Conservation (phyloP, 768 basidiomycete species). For the Lactifluus piperatus region DNA sequence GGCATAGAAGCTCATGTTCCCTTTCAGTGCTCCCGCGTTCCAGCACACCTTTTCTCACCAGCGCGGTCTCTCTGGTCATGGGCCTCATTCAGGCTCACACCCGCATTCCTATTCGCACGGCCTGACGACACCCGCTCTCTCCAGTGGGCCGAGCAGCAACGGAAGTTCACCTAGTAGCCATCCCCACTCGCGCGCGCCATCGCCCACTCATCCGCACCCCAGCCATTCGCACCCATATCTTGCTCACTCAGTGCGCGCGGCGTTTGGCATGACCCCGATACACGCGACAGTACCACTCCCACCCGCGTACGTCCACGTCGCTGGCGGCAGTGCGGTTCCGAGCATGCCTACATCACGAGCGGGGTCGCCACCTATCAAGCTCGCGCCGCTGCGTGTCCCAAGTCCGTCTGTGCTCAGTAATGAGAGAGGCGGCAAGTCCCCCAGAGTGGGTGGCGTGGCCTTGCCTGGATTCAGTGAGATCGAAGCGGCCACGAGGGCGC, state of each 20-base stretch:
- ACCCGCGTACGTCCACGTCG: slow-evolving; percentile 16
- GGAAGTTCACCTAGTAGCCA: slow-evolving; percentile 54
- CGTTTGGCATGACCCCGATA: slow-evolving; percentile 91
- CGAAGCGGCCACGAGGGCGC: slow-evolving; percentile 22
- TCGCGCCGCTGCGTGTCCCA: slow-evolving; percentile 56
- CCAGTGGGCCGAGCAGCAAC: slow-evolving; percentile 55
- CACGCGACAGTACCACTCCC: slow-evolving; percentile 33
- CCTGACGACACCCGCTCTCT: slow-evolving; percentile 51
- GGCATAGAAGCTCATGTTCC: slow-evolving; percentile 12
- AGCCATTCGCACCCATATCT: slow-evolving; percentile 33
- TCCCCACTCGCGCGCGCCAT: slow-evolving; percentile 49
- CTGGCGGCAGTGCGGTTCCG: slow-evolving; percentile 12
- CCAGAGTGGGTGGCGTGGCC: slow-evolving; percentile 21
- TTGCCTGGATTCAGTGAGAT: slow-evolving; percentile 27
- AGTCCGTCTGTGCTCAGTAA: slow-evolving; percentile 24
- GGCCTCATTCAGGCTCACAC: slow-evolving; percentile 19
- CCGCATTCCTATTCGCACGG: slow-evolving; percentile 24
- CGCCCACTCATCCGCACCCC: slow-evolving; percentile 35
- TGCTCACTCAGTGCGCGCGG: slow-evolving; percentile 75
- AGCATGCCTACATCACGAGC: slow-evolving; percentile 48
- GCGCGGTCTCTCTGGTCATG: slow-evolving; percentile 19
- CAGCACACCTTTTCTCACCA: slow-evolving; percentile 25
- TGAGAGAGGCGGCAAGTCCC: slow-evolving; percentile 7
- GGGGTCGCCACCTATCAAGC: slow-evolving; percentile 60
- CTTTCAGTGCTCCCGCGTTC: slow-evolving; percentile 25